A percentile compares a stretch with the other conserved stretches of the same genome.
phyloP scores from a whole-genome alignment of 2,329 filamentous ascomycete species.

The Aspergillus unguis region DNA sequence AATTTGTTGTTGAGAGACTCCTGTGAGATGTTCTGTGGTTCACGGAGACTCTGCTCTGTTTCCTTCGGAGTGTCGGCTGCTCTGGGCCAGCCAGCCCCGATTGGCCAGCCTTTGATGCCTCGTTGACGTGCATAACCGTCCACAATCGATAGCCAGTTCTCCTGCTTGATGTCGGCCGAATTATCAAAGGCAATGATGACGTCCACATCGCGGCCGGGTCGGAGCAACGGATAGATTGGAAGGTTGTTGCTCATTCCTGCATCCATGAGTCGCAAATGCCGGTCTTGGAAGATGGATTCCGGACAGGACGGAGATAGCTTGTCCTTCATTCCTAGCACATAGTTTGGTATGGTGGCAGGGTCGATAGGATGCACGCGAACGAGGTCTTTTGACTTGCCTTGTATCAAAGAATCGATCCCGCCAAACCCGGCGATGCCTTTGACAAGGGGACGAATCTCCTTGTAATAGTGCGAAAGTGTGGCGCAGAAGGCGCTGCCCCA shows the following conservation, averaged over 20 bases:
- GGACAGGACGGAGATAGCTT: conserved; percentile 74
- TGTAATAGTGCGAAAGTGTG: conserved; percentile 92
- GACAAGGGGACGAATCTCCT: conserved; percentile 81
- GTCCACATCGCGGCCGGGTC: conserved; percentile 84
- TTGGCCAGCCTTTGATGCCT: conserved; percentile 88
- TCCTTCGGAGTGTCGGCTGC: conserved; percentile 56
- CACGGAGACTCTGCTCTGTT: conserved; percentile 62
- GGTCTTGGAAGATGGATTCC: conserved; percentile 65
- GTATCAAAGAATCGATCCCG: conserved; percentile 76
- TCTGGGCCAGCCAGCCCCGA: conserved; percentile 91
- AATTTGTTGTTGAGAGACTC: conserved; percentile 64
- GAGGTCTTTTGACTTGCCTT: conserved; percentile 76
- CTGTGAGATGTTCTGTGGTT: conserved; percentile 61
- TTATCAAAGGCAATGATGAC: conserved; percentile 91
- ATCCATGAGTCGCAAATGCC: conserved; percentile 85
- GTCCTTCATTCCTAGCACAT: conserved; percentile 73
- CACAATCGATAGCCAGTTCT: conserved; percentile 91
- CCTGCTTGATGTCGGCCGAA: conserved; percentile 84
- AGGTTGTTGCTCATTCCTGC: conserved; percentile 98
- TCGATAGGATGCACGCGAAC: conserved; percentile 93
- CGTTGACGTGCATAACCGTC: conserved; percentile 91
- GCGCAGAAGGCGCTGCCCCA: conserved; percentile 97
- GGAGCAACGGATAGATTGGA: conserved; percentile 88
- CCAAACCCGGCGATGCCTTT: conserved; percentile 70
- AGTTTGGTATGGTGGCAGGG: conserved; percentile 87